These are phyloP conservation scores for Brassica rapa DNA, from an alignment of 345 rosid genomes.

Conservation along the genomic window DNA sequence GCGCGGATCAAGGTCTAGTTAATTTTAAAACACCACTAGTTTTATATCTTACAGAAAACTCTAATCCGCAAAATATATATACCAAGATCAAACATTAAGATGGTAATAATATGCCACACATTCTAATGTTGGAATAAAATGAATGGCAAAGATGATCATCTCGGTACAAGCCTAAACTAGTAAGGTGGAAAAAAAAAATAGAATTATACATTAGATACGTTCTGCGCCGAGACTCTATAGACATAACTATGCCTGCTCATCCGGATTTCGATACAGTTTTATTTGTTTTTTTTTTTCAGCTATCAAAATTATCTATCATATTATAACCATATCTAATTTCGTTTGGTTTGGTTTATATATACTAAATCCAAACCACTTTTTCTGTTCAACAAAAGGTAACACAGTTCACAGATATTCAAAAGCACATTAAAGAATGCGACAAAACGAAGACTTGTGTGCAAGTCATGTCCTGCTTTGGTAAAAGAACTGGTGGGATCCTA, in stretches of 20 bases:
- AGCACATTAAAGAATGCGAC: conserved; percentile 7
- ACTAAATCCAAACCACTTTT: too few species aligned
- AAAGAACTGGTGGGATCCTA: conserved; percentile 22
- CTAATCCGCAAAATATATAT: background rate
- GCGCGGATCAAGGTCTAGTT: background rate
- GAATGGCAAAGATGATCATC: background rate
- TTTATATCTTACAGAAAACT: background rate
- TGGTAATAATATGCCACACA: background rate
- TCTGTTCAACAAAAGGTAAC: background rate
- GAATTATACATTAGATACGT: background rate
- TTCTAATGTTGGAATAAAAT: background rate
- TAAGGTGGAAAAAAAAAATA: background rate
- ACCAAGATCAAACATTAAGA: background rate
- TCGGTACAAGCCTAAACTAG: background rate
- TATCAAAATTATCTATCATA: too few species aligned
- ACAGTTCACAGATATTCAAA: background rate
- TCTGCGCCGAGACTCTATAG: background rate
- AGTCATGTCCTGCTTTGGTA: conserved; percentile 26
- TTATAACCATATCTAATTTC: too few species aligned
- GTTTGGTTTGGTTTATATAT: too few species aligned
- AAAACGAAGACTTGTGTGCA: conserved; percentile 30
- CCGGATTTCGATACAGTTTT: too few species aligned
- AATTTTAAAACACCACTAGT: background rate
- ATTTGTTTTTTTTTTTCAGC: too few species aligned
- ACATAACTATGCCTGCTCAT: background rate